These are phyloP conservation scores for Ambrosia artemisiifolia DNA, from an alignment of 129 eudicot species.

Conservation along the genomic window DNA sequence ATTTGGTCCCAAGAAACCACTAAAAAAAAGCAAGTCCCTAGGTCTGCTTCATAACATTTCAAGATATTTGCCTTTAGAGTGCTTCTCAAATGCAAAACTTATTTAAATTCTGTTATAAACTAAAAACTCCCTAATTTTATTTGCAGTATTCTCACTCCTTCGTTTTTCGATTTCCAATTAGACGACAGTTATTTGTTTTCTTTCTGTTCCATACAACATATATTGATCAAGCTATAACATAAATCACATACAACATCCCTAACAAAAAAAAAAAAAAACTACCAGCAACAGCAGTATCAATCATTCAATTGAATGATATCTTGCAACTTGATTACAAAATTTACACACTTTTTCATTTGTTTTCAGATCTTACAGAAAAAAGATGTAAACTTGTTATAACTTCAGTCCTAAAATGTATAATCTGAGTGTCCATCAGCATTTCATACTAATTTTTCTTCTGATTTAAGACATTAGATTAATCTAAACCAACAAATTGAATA, in stretches of 20 bases:
- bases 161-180: background rate
- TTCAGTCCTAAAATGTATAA: background rate
- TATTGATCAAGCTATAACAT: background rate
- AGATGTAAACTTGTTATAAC: background rate
- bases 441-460: background rate
- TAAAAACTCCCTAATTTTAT: background rate
- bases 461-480: background rate
- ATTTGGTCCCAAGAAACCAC: background rate
- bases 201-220: background rate
- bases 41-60: background rate
- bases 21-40: background rate
- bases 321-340: background rate
- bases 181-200: background rate
- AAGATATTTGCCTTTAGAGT: background rate
- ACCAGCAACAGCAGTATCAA: background rate
- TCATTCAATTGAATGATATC: background rate
- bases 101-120: background rate
- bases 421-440: background rate
- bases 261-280: background rate
- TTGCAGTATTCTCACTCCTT: background rate
- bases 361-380: background rate
- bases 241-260: background rate
- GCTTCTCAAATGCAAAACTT: background rate
- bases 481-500: background rate
- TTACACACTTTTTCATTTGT: background rate